Base-by-base conservation (phyloP, 1,139 yeast genomes). In the Chernovozyma sophiae-reginae region DNA sequence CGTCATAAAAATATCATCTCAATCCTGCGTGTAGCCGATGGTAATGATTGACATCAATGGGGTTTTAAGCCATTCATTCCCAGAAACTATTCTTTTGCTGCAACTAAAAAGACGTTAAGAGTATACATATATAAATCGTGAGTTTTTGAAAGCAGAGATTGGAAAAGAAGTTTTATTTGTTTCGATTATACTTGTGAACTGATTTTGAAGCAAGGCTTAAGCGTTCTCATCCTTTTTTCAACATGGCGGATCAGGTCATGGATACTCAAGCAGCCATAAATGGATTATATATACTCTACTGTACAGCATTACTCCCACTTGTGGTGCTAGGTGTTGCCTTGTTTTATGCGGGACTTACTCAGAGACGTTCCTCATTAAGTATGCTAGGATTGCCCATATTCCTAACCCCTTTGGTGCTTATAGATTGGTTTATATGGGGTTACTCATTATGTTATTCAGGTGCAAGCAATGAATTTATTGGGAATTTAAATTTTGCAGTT, bases 351-450 rank as follows among this genome's bases (percentile, higher is more conserved):
- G 85, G 85, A 1, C 55, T 79, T 34, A 75, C 80, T 4, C 78
- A 77, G 42, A 57, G 81, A 41, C 58, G 78, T 40, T 71, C 82
- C 1, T 68, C 83, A 1, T 59, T 79, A 31, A 66, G 77, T 14
- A 79, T 77, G 66, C 58, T 77, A 19, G 65, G 79, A 1, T 54
- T 74, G 28, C 79, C 81, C 2, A 41, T 73, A 7, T 39, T 77
- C 13, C 50, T 74, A 10, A 42, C 60, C 1, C 68, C 78, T 0
- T 51, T 74, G 11, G 56, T 74, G 3, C 52, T 73, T 34, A 46
- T 78, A 8, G 79, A 78, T 43, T 78, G 81, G 79, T 72, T 65
- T 43, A 61, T 74, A n/a, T 71, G 77, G 73, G 78, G 85, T 3
- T 77, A 75, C 45, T 70, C 83, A 0, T 54, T 79, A 22, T 66